phyloP scores from a whole-genome alignment of 495 filamentous ascomycete genomes.

The Daldinia childiae region DNA sequence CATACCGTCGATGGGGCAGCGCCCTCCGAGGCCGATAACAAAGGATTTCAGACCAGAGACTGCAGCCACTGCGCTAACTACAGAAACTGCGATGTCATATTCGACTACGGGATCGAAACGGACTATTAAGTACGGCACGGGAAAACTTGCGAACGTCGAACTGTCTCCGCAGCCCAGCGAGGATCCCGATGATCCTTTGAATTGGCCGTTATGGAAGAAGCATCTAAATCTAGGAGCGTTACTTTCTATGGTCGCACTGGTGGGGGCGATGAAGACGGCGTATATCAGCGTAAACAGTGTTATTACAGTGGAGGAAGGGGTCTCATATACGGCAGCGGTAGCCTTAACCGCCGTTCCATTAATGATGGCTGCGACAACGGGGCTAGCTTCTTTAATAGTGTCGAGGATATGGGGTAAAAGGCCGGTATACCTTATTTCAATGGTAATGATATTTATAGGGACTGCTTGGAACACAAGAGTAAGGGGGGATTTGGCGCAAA shows the following conservation, averaged over 20 bases:
- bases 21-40: constrained; percentile 26
- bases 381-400: constrained; percentile 50
- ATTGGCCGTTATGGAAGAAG: constrained; percentile 62
- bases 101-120: constrained; percentile 49
- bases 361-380: constrained; percentile 57
- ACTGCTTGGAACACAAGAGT: constrained; percentile 60
- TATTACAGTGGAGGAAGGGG: constrained; percentile 50
- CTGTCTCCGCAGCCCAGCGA: constrained; percentile 61
- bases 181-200: constrained; percentile 60
- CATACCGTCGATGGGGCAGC: constrained; percentile 10
- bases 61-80: constrained; percentile 44
- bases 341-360: constrained; percentile 61
- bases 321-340: constrained; percentile 55
- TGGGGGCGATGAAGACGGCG: constrained; percentile 60
- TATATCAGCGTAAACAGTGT: constrained; percentile 58
- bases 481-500: constrained; percentile 51
- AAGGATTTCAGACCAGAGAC: constrained; percentile 44
- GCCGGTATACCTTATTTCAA: constrained; percentile 55
- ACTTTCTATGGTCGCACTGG: constrained; percentile 52
- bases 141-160: constrained; percentile 54
- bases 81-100: constrained; percentile 45
- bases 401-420: constrained; percentile 59
- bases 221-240: constrained; percentile 56
- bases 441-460: constrained; percentile 55
- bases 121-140: constrained; percentile 57